phyloP scores from a whole-genome alignment of 2,329 filamentous ascomycete species.

The Shiraia sp. region DNA sequence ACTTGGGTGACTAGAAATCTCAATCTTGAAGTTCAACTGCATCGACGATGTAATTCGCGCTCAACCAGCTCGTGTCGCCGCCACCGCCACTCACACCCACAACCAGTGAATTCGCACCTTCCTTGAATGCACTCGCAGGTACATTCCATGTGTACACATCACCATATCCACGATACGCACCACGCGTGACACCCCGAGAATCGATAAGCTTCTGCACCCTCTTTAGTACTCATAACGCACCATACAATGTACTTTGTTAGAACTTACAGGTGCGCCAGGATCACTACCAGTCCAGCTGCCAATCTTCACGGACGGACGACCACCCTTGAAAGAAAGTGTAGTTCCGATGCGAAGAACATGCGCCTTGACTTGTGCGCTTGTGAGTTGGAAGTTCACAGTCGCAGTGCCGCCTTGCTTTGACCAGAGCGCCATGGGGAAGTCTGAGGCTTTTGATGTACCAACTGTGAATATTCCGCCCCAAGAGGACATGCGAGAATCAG shows the following conservation, averaged over 20 bases:
- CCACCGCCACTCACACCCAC: constrained; percentile 23
- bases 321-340: constrained; percentile 26
- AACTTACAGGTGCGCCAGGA: constrained; percentile 25
- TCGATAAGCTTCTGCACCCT: constrained; percentile 22
- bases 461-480: constrained; percentile 22
- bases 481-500: constrained; percentile 19
- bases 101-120: constrained; percentile 20
- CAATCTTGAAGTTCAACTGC: constrained; percentile 27
- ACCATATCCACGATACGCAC: constrained; percentile 27
- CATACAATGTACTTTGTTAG: background rate
- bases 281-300: constrained; percentile 26
- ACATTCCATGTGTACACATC: constrained; percentile 27
- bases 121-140: constrained; percentile 23
- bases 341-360: constrained; percentile 27
- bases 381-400: constrained; percentile 20
- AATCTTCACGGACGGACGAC: constrained; percentile 24
- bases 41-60: constrained; percentile 29
- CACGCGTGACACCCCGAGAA: constrained; percentile 23
- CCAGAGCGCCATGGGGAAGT: constrained; percentile 28
- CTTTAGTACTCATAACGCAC: background rate
- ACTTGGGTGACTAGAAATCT: too few relatives aligned
- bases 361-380: constrained; percentile 20
- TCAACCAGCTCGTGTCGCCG: constrained; percentile 24
- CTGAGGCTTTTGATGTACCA: constrained; percentile 16
- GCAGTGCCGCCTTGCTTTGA: constrained; percentile 19